phyloP scores from a whole-genome alignment of 2,329 filamentous ascomycete species.

The Colletotrichum sp. region DNA sequence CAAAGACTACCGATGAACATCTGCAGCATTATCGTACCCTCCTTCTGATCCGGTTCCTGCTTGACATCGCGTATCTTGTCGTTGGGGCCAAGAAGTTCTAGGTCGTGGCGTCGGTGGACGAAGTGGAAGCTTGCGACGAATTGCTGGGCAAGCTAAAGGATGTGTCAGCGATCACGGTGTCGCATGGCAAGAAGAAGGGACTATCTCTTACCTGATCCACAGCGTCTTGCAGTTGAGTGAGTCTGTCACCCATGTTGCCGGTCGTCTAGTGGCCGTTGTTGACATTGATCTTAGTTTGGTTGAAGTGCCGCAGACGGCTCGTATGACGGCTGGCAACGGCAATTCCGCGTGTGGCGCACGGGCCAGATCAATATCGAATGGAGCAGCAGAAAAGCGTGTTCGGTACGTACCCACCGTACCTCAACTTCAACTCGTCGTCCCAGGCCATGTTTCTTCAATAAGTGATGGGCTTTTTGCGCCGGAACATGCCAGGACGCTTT shows the following conservation, averaged over 20 bases:
- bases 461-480: background rate
- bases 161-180: background rate
- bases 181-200: background rate
- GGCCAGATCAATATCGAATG: background rate
- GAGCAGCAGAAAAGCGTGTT: background rate
- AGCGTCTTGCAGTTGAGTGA: slow-evolving; percentile 86
- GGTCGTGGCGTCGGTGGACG: slow-evolving; percentile 71
- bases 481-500: background rate
- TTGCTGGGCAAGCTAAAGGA: slow-evolving; percentile 66
- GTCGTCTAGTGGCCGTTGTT: background rate
- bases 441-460: background rate
- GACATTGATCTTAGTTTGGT: background rate
- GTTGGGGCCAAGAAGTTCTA: slow-evolving; percentile 60
- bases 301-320: background rate
- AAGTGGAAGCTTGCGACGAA: slow-evolving; percentile 72
- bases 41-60: slow-evolving; percentile 55
- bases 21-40: slow-evolving; percentile 41
- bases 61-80: slow-evolving; percentile 67
- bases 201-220: slow-evolving; percentile 71
- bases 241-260: slow-evolving; percentile 69
- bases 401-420: background rate
- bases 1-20: background rate
- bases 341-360: background rate
- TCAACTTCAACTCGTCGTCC: background rate
- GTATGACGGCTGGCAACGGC: background rate